phyloP scores from a whole-genome alignment of 2,329 filamentous ascomycete species.

The Colletotrichum sp. region DNA sequence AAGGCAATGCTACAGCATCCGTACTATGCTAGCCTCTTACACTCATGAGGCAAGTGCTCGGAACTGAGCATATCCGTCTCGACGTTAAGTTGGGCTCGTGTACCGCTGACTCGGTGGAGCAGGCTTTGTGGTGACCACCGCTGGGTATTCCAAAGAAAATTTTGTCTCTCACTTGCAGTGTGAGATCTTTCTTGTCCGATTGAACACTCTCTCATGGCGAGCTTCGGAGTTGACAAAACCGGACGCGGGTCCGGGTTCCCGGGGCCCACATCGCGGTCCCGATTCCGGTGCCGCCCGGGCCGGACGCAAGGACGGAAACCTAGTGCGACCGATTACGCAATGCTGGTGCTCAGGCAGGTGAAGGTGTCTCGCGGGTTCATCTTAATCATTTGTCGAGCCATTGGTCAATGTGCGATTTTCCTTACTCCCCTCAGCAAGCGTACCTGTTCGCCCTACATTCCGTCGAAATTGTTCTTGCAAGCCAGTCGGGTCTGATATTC shows the following conservation, averaged over 20 bases:
- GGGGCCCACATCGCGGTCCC: neutral
- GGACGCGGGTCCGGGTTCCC: neutral
- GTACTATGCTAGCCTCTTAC: neutral
- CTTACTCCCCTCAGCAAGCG: neutral
- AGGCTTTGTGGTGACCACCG: neutral
- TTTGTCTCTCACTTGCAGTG: neutral
- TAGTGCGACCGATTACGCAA: neutral
- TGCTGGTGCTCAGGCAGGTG: neutral
- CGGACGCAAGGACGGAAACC: neutral
- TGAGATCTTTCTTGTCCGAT: neutral
- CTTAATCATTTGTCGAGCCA: neutral
- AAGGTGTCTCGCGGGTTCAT: neutral
- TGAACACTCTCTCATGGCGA: neutral
- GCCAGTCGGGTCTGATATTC: neutral
- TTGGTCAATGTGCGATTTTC: neutral
- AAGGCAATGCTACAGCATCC: neutral
- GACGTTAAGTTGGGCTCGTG: neutral
- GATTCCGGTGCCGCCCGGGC: neutral
- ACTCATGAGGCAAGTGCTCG: neutral
- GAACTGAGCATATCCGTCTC: neutral
- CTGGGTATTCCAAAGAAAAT: accelerated
- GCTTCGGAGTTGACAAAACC: neutral
- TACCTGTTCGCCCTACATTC: neutral
- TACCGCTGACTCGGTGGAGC: neutral
- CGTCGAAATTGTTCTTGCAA: neutral